Conservation (phyloP, 371 early-diverging fungal genomes). For the Actinomortierella wolfii region DNA sequence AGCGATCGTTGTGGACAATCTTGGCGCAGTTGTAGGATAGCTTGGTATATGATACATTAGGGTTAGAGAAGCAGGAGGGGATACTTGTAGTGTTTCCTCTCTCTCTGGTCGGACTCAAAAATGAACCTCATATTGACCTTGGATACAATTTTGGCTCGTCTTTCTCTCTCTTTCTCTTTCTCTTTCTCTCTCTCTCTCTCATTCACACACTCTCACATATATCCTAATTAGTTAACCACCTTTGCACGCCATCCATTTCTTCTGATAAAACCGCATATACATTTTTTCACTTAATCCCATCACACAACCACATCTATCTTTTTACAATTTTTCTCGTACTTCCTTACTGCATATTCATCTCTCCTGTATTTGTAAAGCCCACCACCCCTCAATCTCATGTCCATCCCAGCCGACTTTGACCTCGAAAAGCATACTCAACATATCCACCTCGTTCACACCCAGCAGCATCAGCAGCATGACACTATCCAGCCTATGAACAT, state of each 20-base stretch:
- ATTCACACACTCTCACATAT: not conserved
- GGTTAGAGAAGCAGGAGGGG: too few species aligned
- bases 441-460: constrained; percentile 22
- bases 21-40: too few species aligned
- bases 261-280: not conserved
- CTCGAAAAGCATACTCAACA: constrained; percentile 24
- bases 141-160: too few species aligned
- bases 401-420: constrained; percentile 29
- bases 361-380: too few species aligned
- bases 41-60: too few species aligned
- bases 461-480: constrained; percentile 12
- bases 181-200: not conserved
- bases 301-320: not conserved
- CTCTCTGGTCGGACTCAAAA: too few species aligned
- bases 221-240: not conserved
- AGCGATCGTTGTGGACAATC: too few species aligned
- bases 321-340: not conserved
- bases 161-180: too few species aligned
- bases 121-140: too few species aligned
- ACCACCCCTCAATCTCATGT: constrained; percentile 29
- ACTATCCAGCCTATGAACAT: constrained; percentile 20
- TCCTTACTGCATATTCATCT: too few species aligned
- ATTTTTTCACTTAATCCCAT: not conserved
- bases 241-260: not conserved
- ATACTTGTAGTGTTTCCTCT: too few species aligned